Percentiles rank a stretch among this genome's conserved stretches.
phyloP scores from a whole-genome alignment of 129 eudicot genomes.

The Escallonia rubra region DNA sequence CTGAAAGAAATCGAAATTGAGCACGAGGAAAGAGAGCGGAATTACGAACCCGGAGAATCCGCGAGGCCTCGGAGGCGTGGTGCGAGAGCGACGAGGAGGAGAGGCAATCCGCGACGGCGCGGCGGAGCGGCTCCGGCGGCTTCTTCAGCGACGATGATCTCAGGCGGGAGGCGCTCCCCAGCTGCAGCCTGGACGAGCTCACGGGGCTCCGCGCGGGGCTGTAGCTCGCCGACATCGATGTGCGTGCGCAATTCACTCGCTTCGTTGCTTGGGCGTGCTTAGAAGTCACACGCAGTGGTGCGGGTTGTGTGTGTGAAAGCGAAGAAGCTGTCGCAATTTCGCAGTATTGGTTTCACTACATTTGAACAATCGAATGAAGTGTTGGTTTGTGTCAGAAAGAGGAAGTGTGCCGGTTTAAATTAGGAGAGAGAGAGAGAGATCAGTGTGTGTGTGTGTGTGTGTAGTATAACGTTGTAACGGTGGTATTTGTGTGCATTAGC shows the following conservation, averaged over 20 bases:
- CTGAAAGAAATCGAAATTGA: slow-evolving; percentile 21
- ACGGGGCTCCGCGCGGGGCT: slow-evolving; percentile 71
- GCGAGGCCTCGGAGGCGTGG: slow-evolving; percentile 71
- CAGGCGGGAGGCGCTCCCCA: slow-evolving; percentile 55
- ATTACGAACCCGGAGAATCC: slow-evolving; percentile 69
- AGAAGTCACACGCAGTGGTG: too few species aligned
- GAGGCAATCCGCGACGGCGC: slow-evolving; percentile 89
- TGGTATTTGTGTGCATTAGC: not conserved
- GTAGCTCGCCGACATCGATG: slow-evolving; percentile 51
- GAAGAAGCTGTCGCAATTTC: too few species aligned
- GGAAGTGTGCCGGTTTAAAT: slow-evolving; percentile 3
- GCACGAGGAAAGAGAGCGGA: slow-evolving; percentile 2
- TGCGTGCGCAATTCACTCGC: slow-evolving; percentile 3
- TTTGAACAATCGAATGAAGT: slow-evolving; percentile 28
- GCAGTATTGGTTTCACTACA: slow-evolving; percentile 13
- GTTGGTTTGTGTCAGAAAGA: slow-evolving; percentile 15
- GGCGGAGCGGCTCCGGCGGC: slow-evolving; percentile 98
- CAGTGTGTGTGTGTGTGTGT: not conserved
- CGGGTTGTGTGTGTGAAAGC: too few species aligned
- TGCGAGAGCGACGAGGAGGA: slow-evolving; percentile 62
- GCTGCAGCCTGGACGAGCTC: slow-evolving; percentile 50
- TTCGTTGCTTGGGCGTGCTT: too few species aligned
- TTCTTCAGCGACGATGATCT: slow-evolving; percentile 88
- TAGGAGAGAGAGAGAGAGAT: slow-evolving; percentile 1
- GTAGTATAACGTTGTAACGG: not conserved